Evolutionary conservation across 169 alveolate species (phyloP), one percentile per base, ranked within the genome.

Genomic region (Eimeria maxima): DNA sequence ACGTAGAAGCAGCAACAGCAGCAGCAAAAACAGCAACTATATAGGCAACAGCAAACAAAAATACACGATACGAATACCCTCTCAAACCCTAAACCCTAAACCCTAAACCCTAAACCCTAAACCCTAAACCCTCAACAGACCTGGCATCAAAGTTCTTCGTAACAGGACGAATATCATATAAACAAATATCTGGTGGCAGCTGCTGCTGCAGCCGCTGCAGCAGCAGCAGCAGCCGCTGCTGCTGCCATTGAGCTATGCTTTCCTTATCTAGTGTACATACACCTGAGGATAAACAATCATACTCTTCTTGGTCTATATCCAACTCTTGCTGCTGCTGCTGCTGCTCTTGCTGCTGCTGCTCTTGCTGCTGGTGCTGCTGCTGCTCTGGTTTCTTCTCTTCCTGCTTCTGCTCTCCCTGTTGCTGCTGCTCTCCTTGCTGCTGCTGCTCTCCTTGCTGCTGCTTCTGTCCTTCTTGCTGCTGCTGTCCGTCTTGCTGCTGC

Each of bases 81-180:
- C 78, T 67, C 78, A 67, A n/a, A 27, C 47, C 47, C 81, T 38
- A 57, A 71, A 29, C 81, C 53, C 81, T 27, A 71, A n/a, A 71
- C 81, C 81, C 53, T 71, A 38, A 71, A 71, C 47, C 53, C 81
- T 27, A 71, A 71, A 71, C 81, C 81, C 42, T 71, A 71, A 29
- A 38, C 81, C 81, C 81, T 71, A 27, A 29, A 71, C 47, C 42
- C 81, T 38, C 5, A 2, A 22, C 60, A 22, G 57, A 90, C 88
- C 88, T 73, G 74, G 96, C 96, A 20, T 78, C 96, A 57, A 78
- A 92, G 69, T 92, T 76, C 24, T 92, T 74, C 53, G 96, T 29
- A 27, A 76, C 92, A 0, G 78, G 38, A 38, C 83, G 44, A 27
- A 92, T 67, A 67, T 50, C 81, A 71, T 60, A 78, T 84, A 81